Conservation (phyloP, 2,329 filamentous ascomycete species). For the Alternaria sp. region DNA sequence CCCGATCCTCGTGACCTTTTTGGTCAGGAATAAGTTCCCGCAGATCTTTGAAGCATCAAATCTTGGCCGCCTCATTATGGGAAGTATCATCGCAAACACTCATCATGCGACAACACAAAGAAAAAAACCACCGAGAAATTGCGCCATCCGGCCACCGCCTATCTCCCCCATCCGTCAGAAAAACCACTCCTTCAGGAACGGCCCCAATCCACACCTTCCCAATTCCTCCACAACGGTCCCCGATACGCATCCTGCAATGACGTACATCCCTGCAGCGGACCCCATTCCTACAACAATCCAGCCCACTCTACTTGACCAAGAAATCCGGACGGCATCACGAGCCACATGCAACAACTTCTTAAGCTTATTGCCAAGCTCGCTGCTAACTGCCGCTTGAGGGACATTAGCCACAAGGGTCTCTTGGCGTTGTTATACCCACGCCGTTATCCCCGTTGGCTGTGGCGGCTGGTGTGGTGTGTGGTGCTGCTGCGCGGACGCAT, state of each 20-base stretch:
- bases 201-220: neutral
- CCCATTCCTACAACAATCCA: neutral
- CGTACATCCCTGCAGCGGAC: neutral
- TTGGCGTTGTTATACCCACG: neutral
- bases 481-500: neutral
- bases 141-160: neutral
- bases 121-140: neutral
- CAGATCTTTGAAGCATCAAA: neutral
- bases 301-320: neutral
- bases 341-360: conserved; percentile 5
- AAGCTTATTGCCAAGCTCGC: conserved; percentile 6
- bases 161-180: neutral
- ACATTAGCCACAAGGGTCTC: neutral
- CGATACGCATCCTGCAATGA: neutral
- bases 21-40: neutral
- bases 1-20: neutral
- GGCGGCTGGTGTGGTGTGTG: neutral
- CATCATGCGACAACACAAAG: neutral
- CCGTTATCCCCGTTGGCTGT: neutral
- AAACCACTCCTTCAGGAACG: neutral
- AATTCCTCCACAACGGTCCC: neutral
- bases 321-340: conserved; percentile 1
- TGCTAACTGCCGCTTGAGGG: neutral
- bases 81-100: neutral
- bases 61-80: neutral